These are phyloP conservation scores for Orychophragmus violaceus DNA, from an alignment of 345 rosid genomes.

Conservation along the genomic window DNA sequence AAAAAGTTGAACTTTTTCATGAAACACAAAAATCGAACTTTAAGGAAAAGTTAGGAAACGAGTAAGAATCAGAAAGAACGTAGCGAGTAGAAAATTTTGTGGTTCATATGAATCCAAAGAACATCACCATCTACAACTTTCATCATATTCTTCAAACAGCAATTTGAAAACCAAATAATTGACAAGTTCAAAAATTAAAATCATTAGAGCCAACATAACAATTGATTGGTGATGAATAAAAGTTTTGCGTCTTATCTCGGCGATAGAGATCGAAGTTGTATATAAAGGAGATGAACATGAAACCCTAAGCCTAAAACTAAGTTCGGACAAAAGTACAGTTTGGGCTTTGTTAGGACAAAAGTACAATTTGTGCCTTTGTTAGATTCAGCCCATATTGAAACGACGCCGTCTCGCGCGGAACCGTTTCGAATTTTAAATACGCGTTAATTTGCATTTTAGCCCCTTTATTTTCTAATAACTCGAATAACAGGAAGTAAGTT, in stretches of 20 bases:
- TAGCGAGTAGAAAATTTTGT: slow-evolving; percentile 30
- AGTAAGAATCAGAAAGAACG: slow-evolving; percentile 33
- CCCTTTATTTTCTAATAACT: background rate
- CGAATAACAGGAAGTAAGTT: background rate
- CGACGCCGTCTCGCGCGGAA: background rate
- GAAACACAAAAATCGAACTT: background rate
- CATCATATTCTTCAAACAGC: slow-evolving; percentile 16
- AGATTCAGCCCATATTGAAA: background rate
- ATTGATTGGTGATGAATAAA: background rate
- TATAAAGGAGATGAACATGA: slow-evolving; percentile 1
- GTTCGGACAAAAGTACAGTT: background rate
- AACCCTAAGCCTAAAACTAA: slow-evolving; percentile 15
- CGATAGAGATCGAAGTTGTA: background rate
- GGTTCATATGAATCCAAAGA: slow-evolving; percentile 23
- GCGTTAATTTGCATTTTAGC: background rate
- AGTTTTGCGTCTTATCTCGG: too few species aligned
- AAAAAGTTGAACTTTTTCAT: background rate
- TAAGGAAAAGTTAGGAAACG: background rate
- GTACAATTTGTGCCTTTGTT: background rate
- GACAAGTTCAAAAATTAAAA: background rate
- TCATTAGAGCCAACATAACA: background rate
- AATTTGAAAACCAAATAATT: background rate
- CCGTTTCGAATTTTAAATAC: background rate
- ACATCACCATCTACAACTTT: slow-evolving; percentile 32
- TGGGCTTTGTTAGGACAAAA: background rate